Percentiles rank a stretch among this genome's conserved stretches.
phyloP scores from a whole-genome alignment of 768 basidiomycete species.

The Ramaria rubella region DNA sequence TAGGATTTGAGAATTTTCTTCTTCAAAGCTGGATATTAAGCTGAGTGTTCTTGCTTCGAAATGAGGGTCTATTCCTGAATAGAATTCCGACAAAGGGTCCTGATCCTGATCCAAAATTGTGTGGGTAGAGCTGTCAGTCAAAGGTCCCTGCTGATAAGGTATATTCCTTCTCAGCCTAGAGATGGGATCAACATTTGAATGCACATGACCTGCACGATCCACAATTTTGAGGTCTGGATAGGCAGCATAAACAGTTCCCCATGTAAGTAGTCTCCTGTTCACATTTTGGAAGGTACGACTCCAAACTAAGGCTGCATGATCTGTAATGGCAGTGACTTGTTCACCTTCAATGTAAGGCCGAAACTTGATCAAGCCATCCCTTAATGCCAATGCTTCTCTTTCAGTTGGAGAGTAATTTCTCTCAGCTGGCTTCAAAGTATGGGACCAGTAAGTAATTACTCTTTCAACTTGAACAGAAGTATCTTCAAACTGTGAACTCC shows the following conservation, averaged over 20 bases:
- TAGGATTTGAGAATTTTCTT: background rate
- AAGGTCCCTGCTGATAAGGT: background rate
- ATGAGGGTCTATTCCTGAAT: background rate
- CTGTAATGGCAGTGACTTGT: slow-evolving; percentile 12
- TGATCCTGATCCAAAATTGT: background rate
- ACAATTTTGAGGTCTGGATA: slow-evolving; percentile 12
- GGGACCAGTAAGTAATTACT: slow-evolving; percentile 14
- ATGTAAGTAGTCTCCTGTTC: slow-evolving; percentile 12
- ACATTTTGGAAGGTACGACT: slow-evolving; percentile 13
- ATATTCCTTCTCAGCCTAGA: slow-evolving; percentile 1
- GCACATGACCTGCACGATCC: slow-evolving; percentile 12
- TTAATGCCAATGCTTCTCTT: slow-evolving; percentile 13
- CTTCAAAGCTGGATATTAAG: background rate
- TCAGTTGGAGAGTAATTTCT: slow-evolving; percentile 14
- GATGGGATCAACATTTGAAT: slow-evolving; percentile 15
- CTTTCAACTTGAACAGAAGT: slow-evolving; percentile 13
- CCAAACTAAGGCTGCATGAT: slow-evolving; percentile 14
- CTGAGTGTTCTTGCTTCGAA: background rate
- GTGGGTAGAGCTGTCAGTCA: background rate
- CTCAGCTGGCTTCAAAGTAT: slow-evolving; percentile 14
- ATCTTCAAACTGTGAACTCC: slow-evolving; percentile 16
- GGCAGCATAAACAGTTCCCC: slow-evolving; percentile 10
- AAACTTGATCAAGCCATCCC: slow-evolving; percentile 15
- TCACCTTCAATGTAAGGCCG: slow-evolving; percentile 16
- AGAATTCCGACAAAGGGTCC: background rate